Evolutionary conservation across 306 rosid genomes (phyloP), one percentile per base, ranked within the genome.

Genomic region (Rubus parviflorus): DNA sequence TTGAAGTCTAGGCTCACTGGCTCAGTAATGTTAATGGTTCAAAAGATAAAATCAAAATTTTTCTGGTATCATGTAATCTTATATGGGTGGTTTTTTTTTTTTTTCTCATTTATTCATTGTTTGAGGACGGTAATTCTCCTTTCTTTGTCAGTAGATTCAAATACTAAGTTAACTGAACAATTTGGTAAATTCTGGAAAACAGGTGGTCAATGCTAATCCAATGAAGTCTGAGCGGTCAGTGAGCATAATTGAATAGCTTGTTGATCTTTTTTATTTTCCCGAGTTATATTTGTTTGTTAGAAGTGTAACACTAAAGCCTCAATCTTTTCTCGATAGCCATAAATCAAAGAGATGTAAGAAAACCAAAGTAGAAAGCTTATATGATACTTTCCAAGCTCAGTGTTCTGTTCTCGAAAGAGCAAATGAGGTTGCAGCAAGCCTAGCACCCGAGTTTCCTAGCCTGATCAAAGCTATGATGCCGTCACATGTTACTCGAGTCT

Each of bases 401-500:
- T 30, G 66, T 48, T 72, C 53, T 19, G 72, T 52, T 37, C 37
- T 77, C 42, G 60, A 65, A 64, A 77, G 72, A 77, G 93, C 89
- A 51, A 62, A 68, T 30, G 84, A 81, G 79, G 62, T 87, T 63
- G 77, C 81, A 72, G 73, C 85, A 68, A 85, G 23, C 49, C 72
- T 87, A 7, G 79, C 76, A 12, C 82, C 78, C 16, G 53, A 75
- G 30, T 72, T 75, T 38, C 93, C 87, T 14, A 81, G 75, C 79
- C 6, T 87, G 2, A 53, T 83, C 47, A 89, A 73, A 80, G 3
- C 13, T 57, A 85, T 89, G 89, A 75, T 75, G 5, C 86, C 62
- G 23, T 89, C 93, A 67, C 89, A 89, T 74, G 89, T 87, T 35
- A 15, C 78, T 11, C 54, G 68, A 16, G 89, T 90, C 37, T 89